Evolutionary conservation across 2,329 filamentous ascomycete species (phyloP), one percentile per base, ranked within the genome.

Genomic region (Nothomitra cinnamomea): DNA sequence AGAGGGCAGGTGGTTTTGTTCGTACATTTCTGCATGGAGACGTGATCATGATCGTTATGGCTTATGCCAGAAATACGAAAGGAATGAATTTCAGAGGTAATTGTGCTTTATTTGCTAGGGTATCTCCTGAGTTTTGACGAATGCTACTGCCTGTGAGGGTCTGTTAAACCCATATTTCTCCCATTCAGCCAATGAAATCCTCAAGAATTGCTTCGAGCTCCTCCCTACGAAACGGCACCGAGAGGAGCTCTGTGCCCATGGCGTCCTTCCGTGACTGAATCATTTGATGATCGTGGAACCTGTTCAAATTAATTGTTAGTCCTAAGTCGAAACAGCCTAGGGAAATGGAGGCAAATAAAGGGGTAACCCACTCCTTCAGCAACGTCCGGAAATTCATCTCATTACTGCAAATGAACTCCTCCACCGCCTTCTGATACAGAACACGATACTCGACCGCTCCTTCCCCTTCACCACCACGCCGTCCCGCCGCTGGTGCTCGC

Each of bases 201-300:
- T 95, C 90, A 57, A 96, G 66, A 48, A 95, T 85, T 1, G 77
- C 82, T 66, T 95, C 90, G 63, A 96, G 72, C 68, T 98, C 92
- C 58, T 94, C 88, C 60, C 82, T 83, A 43, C 82, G 75, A 63
- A 96, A 87, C 0, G 92, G 92, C 13, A 95, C 79, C 59, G 85
- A 84, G 48, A 98, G 67, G 52, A 92, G 71, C 65, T 96, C 92
- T 1, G 84, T 89, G 2, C 92, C 92, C 54, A 89, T 72, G 0
- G 78, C 77, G 65, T 98, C 90, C 63, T 90, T 90, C 57, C 82
- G 79, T 57, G 85, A 94, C 54, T 87, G 87, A 58, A 98, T 85
- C 80, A 98, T 96, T 63, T 95, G 87, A 70, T 98, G 92, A 62
- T 98, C 92, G 64, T 95, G 87, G 66, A 98, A 92, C 67, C 81